These are phyloP conservation scores for Apium graveolens DNA, from an alignment of 129 eudicot species.

Conservation along the genomic window DNA sequence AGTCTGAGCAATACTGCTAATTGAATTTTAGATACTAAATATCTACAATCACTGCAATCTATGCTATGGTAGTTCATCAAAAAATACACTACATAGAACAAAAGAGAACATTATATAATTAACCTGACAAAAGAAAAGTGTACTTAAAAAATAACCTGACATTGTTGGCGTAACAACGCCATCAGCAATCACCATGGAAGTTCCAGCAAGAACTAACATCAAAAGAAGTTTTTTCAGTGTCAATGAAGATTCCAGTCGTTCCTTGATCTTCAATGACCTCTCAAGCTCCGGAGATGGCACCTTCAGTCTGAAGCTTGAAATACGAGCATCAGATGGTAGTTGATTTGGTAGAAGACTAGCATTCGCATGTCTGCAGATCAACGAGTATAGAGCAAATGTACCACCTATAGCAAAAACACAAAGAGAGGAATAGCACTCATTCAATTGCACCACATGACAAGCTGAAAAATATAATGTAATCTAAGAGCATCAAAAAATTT, in stretches of 20 bases:
- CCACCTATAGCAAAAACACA: slow-evolving; percentile 55
- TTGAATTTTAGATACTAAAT: not conserved
- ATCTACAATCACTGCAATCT: not conserved
- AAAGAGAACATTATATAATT: slow-evolving; percentile 1
- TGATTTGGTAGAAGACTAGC: slow-evolving; percentile 96
- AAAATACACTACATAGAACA: not conserved
- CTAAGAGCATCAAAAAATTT: not conserved
- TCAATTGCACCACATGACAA: not conserved
- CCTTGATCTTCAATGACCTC: slow-evolving; percentile 84
- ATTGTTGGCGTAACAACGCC: slow-evolving; percentile 98
- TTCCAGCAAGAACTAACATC: slow-evolving; percentile 92
- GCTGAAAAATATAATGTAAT: not conserved
- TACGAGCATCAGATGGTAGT: slow-evolving; percentile 90
- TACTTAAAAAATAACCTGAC: slow-evolving; percentile 55
- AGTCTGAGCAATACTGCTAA: not conserved
- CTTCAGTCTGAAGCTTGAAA: slow-evolving; percentile 94
- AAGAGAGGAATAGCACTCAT: not conserved
- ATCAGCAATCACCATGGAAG: slow-evolving; percentile 97
- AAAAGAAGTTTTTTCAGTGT: slow-evolving; percentile 58
- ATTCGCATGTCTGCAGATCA: slow-evolving; percentile 94
- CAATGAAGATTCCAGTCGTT: slow-evolving; percentile 75
- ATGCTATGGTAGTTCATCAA: not conserved
- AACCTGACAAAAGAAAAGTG: slow-evolving; percentile 3
- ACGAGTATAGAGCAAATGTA: slow-evolving; percentile 87
- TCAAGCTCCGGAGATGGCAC: slow-evolving; percentile 97